A percentile compares a stretch with the other conserved stretches of the same genome.
phyloP scores from a whole-genome alignment of 805 yeast species.

The Starmera quercuum region DNA sequence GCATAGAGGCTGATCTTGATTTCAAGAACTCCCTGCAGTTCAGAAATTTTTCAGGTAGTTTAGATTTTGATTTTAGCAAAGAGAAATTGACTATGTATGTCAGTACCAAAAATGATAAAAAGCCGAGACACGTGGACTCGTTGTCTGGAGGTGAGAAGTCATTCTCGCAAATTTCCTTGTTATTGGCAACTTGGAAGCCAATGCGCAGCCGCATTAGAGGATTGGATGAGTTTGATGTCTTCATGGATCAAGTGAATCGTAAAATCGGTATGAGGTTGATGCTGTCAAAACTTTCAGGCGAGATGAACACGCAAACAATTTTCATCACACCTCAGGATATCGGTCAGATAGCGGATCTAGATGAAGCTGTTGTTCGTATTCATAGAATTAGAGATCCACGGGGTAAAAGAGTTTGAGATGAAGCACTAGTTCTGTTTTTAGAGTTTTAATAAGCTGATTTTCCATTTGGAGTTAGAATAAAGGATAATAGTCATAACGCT shows the following conservation, averaged over 20 bases:
- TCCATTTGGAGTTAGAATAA: too few species aligned
- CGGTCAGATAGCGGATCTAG: conserved; percentile 50
- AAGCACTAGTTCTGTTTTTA: background rate
- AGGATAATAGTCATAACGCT: too few species aligned
- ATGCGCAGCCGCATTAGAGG: conserved; percentile 88
- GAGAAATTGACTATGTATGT: conserved; percentile 50
- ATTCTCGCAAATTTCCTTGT: conserved; percentile 80
- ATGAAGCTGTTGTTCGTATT: conserved; percentile 53
- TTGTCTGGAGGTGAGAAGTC: conserved; percentile 97
- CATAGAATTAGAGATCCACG: conserved; percentile 48
- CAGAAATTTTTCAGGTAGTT: conserved; percentile 68
- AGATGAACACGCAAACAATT: conserved; percentile 72
- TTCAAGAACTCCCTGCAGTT: conserved; percentile 54
- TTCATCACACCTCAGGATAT: conserved; percentile 94
- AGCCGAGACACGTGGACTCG: conserved; percentile 66
- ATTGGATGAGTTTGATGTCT: conserved; percentile 94
- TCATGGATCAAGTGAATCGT: conserved; percentile 92
- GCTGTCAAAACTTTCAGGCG: conserved; percentile 54
- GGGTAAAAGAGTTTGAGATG: conserved; percentile 4
- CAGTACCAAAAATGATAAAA: conserved; percentile 50
- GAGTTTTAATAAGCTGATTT: background rate
- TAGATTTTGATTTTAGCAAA: conserved; percentile 52
- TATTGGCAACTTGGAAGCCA: conserved; percentile 86
- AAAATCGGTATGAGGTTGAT: conserved; percentile 70
- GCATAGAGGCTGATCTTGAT: conserved; percentile 41